Conservation (phyloP, 2,329 filamentous ascomycete genomes). For the Aureobasidium sp. region DNA sequence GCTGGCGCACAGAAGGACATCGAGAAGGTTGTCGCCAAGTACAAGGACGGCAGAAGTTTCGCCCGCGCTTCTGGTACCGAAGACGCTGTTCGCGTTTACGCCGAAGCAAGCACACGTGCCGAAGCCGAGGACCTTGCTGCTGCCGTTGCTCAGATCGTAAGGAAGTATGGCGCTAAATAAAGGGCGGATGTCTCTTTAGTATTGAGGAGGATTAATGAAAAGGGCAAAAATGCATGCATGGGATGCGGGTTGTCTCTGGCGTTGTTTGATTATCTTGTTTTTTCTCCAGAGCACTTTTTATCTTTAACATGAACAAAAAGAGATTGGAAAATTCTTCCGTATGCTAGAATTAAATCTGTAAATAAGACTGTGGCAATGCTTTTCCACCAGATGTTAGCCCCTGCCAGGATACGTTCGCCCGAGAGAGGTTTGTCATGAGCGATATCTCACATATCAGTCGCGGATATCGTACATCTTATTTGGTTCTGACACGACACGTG, state of each 20-base stretch:
- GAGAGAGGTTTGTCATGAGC: no score
- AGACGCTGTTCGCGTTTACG: conserved; percentile 92
- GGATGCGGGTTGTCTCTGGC: background rate
- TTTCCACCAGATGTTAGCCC: no score
- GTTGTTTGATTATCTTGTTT: background rate
- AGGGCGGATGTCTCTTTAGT: background rate
- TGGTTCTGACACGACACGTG: no score
- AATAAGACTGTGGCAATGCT: background rate
- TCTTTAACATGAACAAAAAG: background rate
- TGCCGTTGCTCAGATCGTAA: conserved; percentile 17
- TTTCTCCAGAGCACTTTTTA: background rate
- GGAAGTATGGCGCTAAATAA: conserved; percentile 14
- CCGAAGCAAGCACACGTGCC: conserved; percentile 56
- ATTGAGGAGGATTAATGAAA: background rate
- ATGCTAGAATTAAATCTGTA: background rate
- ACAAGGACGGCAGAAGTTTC: conserved; percentile 82
- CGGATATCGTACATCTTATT: no score
- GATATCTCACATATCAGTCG: no score
- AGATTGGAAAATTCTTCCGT: background rate
- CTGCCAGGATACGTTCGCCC: no score
- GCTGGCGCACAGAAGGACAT: conserved; percentile 76
- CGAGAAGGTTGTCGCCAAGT: conserved; percentile 81
- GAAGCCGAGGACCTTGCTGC: conserved; percentile 19
- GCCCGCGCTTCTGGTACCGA: conserved; percentile 91
- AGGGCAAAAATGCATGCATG: conserved; percentile 3